Evolutionary conservation across 768 basidiomycete genomes (phyloP), one percentile per base, ranked within the genome.

Genomic region (Tylopilus vinaceipallidus): DNA sequence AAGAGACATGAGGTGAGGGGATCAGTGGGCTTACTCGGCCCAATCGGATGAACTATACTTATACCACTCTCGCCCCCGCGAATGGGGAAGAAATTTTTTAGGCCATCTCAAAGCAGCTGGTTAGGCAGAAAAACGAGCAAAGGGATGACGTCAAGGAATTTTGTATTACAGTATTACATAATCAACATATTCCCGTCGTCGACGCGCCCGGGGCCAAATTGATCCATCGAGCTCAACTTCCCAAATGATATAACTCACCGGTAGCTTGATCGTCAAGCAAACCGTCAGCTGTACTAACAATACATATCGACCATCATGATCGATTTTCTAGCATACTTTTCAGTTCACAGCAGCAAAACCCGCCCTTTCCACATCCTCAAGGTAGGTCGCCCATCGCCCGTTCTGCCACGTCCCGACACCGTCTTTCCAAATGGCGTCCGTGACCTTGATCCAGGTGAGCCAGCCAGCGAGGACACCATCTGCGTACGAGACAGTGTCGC

Each of bases 331-430:
- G n/a, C n/a, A n/a, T n/a, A 29, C 30, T 14, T 8, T 27, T 42
- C 17, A 58, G 27, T 45, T 2, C 30, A 66, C 47, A 26, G 45
- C n/a, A 23, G 68, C 65, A 39, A 71, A 75, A 41, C 63, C 60
- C 23, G 47, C 60, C 34, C 44, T 58, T 37, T 67, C 56, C 34
- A 75, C 55, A n/a, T 53, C 50, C 16, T 60, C 55, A 37, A 71
- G 27, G 35, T 72, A 59, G 20, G 55, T 61, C 10, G 53, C 68
- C 76, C 76, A 76, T 36, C 65, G 55, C 13, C 75, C 75, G 7
- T 54, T 59, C 40, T 78, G 61, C 72, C 72, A 76, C 8, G 52
- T 54, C 34, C 58, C 49, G 1, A 73, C 52, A n/a, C n/a, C n/a
- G 7, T 64, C 62, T 34, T 58, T 55, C 74, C 73, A 76, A 45